phyloP scores from a whole-genome alignment of 805 yeast genomes.

The Saccharomycopsis guyanensis region DNA sequence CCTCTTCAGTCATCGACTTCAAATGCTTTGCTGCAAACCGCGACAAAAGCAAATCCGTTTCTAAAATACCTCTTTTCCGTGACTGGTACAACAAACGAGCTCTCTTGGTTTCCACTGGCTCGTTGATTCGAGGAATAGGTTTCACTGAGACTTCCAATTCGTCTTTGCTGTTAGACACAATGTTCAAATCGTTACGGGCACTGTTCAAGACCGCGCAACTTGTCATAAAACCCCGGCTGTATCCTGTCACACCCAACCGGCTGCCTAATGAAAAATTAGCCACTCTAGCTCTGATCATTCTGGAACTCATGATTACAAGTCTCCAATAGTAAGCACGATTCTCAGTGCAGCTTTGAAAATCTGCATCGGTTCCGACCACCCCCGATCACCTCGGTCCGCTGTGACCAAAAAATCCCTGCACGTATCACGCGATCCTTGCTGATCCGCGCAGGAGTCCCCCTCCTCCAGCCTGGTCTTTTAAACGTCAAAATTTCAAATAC shows the following conservation, averaged over 20 bases:
- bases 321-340: no score
- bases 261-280: neutral
- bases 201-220: neutral
- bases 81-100: constrained; percentile 90
- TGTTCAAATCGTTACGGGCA: constrained; percentile 10
- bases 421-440: no score
- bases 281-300: no score
- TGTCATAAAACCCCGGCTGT: neutral
- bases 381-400: no score
- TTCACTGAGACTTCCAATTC: constrained; percentile 57
- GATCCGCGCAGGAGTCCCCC: no score
- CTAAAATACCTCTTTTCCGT: constrained; percentile 91
- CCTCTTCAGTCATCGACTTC: constrained; percentile 46
- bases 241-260: neutral
- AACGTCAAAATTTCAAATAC: no score
- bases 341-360: no score
- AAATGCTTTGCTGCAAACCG: constrained; percentile 78
- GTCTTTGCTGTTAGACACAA: constrained; percentile 24
- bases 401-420: no score
- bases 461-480: no score
- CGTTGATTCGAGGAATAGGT: constrained; percentile 74
- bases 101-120: constrained; percentile 62
- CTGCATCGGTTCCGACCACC: no score
- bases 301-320: no score
- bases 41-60: constrained; percentile 79